Base-by-base conservation (phyloP, 371 early-diverging fungal genomes). In the Massospora cicadina region DNA sequence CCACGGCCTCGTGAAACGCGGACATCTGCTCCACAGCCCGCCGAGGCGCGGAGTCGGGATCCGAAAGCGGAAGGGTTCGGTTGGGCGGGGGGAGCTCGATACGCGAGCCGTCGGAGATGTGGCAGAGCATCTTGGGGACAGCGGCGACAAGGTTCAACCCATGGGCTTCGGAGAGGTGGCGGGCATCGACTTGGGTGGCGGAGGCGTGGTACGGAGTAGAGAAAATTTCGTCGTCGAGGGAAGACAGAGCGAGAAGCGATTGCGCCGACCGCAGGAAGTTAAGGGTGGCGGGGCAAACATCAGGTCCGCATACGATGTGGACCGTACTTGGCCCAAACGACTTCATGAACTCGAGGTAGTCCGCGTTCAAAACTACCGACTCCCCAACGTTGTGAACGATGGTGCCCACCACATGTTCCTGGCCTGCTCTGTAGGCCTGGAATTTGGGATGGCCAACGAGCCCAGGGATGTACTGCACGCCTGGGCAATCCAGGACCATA, bases 401-500 rank as follows among this genome's bases (percentile, higher is more conserved):
- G 28, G 28, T 26, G 26, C 7, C 58, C 17, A 57, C 58, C 7
- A 12, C 7, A 57, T 70, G 67, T 1, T 66, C 68, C 25, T 67
- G 56, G 1, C 13, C 63, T 5, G 66, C 65, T 31, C 80, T 68
- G 61, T 73, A 80, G 2, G 68, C 67, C 3, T 70, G 64, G 63
- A 89, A 85, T 55, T 71, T 71, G 13, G 72, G 61, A 13, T 81
- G 72, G 1, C 67, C 43, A 2, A 78, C 68, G 24, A 95, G 65
- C 13, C 77, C 71, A 28, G 72, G 68, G 25, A 95, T 74, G 69
- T 91, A 91, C 0, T 68, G 72, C 1, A 68, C 55, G 29, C 76
- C 71, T 0, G 93, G 95, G 63, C 91, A 88, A 62, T 94, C 98
- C n/a, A 91, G 68, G 24, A 97, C 77, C 54, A 91, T 73, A 70